Conservation (phyloP, 2,329 filamentous ascomycete species). For the Fusarium buxicola region DNA sequence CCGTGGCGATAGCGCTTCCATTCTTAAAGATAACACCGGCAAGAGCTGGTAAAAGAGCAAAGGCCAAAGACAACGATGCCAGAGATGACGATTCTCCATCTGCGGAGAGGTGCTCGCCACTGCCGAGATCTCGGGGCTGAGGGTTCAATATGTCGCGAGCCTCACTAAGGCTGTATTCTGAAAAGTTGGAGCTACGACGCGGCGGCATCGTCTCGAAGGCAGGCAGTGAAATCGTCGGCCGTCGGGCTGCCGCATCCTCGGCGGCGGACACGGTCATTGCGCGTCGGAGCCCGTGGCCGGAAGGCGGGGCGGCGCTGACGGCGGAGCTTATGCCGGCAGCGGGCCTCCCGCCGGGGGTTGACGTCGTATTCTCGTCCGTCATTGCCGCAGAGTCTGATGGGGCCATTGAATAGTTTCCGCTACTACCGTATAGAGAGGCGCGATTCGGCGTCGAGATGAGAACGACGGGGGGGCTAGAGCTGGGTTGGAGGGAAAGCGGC, state of each 20-base stretch:
- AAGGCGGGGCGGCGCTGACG: conserved; percentile 37
- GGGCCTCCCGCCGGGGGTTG: conserved; percentile 37
- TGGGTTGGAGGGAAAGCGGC: conserved; percentile 9
- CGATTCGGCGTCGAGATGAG: conserved; percentile 1
- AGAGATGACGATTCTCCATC: conserved; percentile 72
- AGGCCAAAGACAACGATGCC: conserved; percentile 83
- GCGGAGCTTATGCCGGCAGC: conserved; percentile 45
- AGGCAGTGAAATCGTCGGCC: conserved; percentile 34
- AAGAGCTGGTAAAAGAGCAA: conserved; percentile 88
- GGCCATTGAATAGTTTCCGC: conserved; percentile 7
- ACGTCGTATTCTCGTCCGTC: conserved; percentile 37
- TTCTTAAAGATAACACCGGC: conserved; percentile 87
- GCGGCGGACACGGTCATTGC: conserved; percentile 54
- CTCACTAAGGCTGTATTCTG: conserved; percentile 78
- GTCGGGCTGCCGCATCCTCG: conserved; percentile 30
- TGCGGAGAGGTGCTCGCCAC: conserved; percentile 45
- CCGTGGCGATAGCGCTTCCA: conserved; percentile 84
- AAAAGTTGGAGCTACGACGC: conserved; percentile 81
- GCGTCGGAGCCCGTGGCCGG: conserved; percentile 56
- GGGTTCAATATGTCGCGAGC: conserved; percentile 76
- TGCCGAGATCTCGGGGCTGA: conserved; percentile 50
- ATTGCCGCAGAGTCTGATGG: conserved; percentile 18
- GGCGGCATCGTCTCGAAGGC: conserved; percentile 52
- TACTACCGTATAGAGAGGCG: conserved; percentile 5
- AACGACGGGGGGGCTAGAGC: conserved; percentile 1